These are phyloP conservation scores for Mrakia hoshinonis DNA, from an alignment of 768 basidiomycete species.

Conservation along the genomic window DNA sequence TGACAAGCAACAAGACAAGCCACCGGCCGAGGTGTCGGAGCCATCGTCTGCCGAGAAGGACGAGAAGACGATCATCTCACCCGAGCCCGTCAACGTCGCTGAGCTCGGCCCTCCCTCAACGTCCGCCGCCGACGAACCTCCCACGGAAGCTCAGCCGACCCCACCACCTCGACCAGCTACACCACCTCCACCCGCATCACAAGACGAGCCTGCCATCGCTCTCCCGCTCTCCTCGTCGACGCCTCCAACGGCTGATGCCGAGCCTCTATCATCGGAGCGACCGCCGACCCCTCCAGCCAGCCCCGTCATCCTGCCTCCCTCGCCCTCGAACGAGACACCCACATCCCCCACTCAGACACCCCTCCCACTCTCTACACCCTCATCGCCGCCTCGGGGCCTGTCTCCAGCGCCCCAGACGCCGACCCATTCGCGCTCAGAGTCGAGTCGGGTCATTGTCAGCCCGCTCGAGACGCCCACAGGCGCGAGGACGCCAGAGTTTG, in stretches of 20 bases:
- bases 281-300: not conserved
- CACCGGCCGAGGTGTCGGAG: not conserved
- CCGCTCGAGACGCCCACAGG: constrained; percentile 3
- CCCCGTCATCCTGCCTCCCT: not conserved
- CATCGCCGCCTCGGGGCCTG: not conserved
- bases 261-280: not conserved
- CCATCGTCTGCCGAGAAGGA: not conserved
- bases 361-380: not conserved
- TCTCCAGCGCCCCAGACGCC: not conserved
- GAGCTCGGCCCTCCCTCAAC: not conserved
- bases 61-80: not conserved
- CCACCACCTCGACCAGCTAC: constrained; percentile 18
- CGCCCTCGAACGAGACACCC: not conserved
- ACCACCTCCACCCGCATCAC: not conserved
- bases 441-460: not conserved
- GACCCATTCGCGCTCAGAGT: not conserved
- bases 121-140: constrained; percentile 14
- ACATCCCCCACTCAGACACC: constrained; percentile 6
- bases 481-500: constrained; percentile 3
- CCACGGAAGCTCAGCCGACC: constrained; percentile 22
- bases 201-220: not conserved
- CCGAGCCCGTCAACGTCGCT: not conserved
- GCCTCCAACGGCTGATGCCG: not conserved
- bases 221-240: not conserved
- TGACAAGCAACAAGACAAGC: not conserved